Evolutionary conservation across 2,329 filamentous ascomycete species (phyloP).

Genomic region (Fusarium foetens): DNA sequence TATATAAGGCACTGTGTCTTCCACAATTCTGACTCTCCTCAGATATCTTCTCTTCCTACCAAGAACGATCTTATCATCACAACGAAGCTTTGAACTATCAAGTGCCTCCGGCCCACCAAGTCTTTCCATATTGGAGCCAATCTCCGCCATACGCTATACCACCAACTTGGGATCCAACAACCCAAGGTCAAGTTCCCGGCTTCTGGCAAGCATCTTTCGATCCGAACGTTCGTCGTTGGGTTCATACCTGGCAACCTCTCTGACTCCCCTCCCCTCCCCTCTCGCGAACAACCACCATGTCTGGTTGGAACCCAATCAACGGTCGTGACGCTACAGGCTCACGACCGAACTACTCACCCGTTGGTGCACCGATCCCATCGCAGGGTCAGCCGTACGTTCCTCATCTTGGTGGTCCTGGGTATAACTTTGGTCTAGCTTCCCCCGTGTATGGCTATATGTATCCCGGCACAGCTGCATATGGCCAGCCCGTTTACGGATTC

Average conservation of each 20-base stretch:
- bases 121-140: slow-evolving; percentile 14
- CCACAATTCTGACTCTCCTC: slow-evolving; percentile 7
- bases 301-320: slow-evolving; percentile 54
- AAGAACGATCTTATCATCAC: background rate
- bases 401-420: slow-evolving; percentile 51
- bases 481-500: slow-evolving; percentile 15
- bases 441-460: slow-evolving; percentile 43
- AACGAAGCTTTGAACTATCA: background rate
- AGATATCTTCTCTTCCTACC: slow-evolving; percentile 27
- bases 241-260: slow-evolving; percentile 52
- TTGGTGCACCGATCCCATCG: slow-evolving; percentile 47
- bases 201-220: slow-evolving; percentile 51
- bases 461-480: slow-evolving; percentile 23
- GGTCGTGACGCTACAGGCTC: slow-evolving; percentile 51
- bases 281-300: slow-evolving; percentile 43
- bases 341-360: slow-evolving; percentile 49
- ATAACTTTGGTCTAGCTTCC: slow-evolving; percentile 45
- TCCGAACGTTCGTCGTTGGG: slow-evolving; percentile 45
- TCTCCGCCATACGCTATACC: slow-evolving; percentile 1
- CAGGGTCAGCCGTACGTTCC: slow-evolving; percentile 54
- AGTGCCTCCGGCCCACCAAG: slow-evolving; percentile 7
- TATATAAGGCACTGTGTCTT: slow-evolving; percentile 23
- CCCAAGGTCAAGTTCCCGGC: slow-evolving; percentile 47
- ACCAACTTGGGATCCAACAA: slow-evolving; percentile 45
- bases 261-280: slow-evolving; percentile 16